Evolutionary conservation across 2,329 filamentous ascomycete genomes (phyloP).

Genomic region (Aspergillus awamori): DNA sequence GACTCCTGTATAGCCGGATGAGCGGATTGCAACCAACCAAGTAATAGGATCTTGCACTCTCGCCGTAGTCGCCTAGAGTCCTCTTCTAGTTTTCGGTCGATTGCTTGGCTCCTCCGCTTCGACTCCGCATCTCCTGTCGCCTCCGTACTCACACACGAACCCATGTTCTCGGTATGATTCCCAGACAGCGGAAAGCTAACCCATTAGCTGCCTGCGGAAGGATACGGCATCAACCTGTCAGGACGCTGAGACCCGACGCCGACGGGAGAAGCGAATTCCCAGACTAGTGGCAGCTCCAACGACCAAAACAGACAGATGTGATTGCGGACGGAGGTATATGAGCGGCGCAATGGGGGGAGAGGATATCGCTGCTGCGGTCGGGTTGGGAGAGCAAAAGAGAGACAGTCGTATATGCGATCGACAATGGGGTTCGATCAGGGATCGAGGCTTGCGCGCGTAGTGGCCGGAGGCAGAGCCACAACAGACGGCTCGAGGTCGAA

Average conservation of each 20-base stretch:
- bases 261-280: constrained; percentile 8
- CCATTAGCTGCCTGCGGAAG: constrained; percentile 29
- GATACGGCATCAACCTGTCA: constrained; percentile 30
- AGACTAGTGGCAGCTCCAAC: constrained; percentile 6
- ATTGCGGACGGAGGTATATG: not conserved
- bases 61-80: constrained; percentile 88
- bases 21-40: constrained; percentile 61
- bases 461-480: constrained; percentile 16
- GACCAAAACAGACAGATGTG: constrained; percentile 6
- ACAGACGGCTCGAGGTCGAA: constrained; percentile 19
- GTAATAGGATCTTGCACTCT: constrained; percentile 97
- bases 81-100: constrained; percentile 91
- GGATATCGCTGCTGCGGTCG: not conserved
- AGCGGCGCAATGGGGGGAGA: constrained; percentile 15
- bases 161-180: constrained; percentile 62
- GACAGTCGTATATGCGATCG: constrained; percentile 15
- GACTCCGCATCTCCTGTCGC: constrained; percentile 80
- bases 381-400: constrained; percentile 16
- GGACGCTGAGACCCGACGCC: constrained; percentile 24
- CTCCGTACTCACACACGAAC: constrained; percentile 86
- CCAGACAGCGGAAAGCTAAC: constrained; percentile 26
- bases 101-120: constrained; percentile 95
- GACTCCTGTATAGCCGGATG: not conserved
- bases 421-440: constrained; percentile 21
- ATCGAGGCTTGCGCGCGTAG: constrained; percentile 23